phyloP scores from a whole-genome alignment of 2,329 filamentous ascomycete genomes.

The Paraphoma sp. region DNA sequence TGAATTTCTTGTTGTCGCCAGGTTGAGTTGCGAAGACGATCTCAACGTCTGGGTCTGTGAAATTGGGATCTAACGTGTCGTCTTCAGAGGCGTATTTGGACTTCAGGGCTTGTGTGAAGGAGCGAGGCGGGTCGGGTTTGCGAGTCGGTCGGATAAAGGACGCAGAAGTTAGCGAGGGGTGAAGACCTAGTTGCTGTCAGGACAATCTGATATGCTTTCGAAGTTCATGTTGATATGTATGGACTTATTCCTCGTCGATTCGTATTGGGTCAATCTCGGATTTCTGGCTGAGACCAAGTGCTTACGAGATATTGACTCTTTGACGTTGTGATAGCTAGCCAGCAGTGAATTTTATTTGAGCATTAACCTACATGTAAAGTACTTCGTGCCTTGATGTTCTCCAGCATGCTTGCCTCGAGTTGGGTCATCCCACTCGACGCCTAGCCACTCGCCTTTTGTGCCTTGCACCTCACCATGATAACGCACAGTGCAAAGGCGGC shows the following conservation, averaged over 20 bases:
- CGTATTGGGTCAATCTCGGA: no score
- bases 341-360: slow-evolving; percentile 44
- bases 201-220: background rate
- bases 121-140: slow-evolving; percentile 69
- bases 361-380: slow-evolving; percentile 81
- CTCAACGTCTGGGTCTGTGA: slow-evolving; percentile 43
- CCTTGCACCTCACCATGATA: slow-evolving; percentile 80
- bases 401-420: slow-evolving; percentile 90
- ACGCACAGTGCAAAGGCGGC: slow-evolving; percentile 80
- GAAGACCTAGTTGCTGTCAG: slow-evolving; percentile 57
- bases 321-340: no score
- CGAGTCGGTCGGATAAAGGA: slow-evolving; percentile 87
- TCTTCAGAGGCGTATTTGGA: slow-evolving; percentile 77
- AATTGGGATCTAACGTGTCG: slow-evolving; percentile 12
- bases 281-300: no score
- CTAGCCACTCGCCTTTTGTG: slow-evolving; percentile 82
- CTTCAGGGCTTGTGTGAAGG: slow-evolving; percentile 79
- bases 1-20: slow-evolving; percentile 19
- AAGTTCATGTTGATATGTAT: no score
- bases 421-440: slow-evolving; percentile 95
- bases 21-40: slow-evolving; percentile 37
- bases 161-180: slow-evolving; percentile 71
- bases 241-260: no score
- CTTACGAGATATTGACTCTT: no score
- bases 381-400: slow-evolving; percentile 76